Evolutionary conservation across 306 rosid genomes (phyloP).

Genomic region (Quercus ilex): DNA sequence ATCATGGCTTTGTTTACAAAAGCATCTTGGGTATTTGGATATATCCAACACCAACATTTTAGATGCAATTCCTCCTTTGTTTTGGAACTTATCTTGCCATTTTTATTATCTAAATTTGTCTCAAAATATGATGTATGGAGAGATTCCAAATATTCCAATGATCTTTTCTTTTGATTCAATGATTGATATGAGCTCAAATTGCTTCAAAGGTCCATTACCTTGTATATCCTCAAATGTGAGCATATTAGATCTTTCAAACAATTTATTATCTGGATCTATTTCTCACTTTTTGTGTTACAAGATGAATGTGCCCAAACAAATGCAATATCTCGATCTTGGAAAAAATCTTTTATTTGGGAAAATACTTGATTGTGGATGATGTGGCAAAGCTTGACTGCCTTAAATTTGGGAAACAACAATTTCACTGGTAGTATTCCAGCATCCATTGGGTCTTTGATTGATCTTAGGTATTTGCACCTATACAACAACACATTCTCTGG

Average conservation of each 20-base stretch:
- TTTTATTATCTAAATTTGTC: conserved; percentile 12
- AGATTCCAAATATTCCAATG: not conserved
- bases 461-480: no score
- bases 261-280: no score
- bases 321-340: no score
- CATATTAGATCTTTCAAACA: not conserved
- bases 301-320: no score
- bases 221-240: not conserved
- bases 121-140: conserved; percentile 17
- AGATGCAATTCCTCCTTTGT: not conserved
- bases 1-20: conserved; percentile 1
- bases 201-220: conserved; percentile 14
- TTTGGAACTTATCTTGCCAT: not conserved
- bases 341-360: no score
- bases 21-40: not conserved
- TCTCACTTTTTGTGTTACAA: no score
- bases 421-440: no score
- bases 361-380: no score
- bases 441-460: no score
- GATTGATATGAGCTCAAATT: conserved; percentile 27
- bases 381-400: no score
- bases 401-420: no score
- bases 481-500: no score
- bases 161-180: not conserved
- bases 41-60: not conserved